Evolutionary conservation across 352 stramenopile species (phyloP).

Genomic region (Globisporangium paddicum): DNA sequence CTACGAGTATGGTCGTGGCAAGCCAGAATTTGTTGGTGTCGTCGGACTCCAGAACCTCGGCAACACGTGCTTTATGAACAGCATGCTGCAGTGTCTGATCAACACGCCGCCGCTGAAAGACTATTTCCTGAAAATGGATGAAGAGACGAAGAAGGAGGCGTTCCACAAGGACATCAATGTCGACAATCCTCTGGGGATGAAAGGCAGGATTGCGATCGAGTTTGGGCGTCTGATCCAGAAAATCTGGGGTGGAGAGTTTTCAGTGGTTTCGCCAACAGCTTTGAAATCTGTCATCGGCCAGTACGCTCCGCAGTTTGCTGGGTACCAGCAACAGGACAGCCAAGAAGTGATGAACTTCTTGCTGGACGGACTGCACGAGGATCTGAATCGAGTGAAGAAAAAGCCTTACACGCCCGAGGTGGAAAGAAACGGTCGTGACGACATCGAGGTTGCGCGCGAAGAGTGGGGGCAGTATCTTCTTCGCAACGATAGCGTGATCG

Average conservation of each 20-base stretch:
- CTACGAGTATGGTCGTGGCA: conserved; percentile 43
- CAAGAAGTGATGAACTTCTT: conserved; percentile 93
- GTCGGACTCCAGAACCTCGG: conserved; percentile 73
- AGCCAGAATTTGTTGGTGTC: conserved; percentile 51
- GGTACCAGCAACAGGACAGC: conserved; percentile 89
- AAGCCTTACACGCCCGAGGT: conserved; percentile 81
- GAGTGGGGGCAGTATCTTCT: conserved; percentile 85
- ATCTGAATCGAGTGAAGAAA: conserved; percentile 82
- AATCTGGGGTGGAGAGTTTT: conserved; percentile 92
- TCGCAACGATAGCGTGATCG: conserved; percentile 90
- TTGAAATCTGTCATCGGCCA: conserved; percentile 85
- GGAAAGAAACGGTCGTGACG: conserved; percentile 61
- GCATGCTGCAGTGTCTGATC: conserved; percentile 91
- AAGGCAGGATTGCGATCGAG: conserved; percentile 92
- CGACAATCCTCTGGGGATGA: conserved; percentile 93
- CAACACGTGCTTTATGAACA: conserved; percentile 88
- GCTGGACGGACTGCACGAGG: conserved; percentile 90
- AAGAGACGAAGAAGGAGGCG: conserved; percentile 27
- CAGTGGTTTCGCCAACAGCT: conserved; percentile 62
- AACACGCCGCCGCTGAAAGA: conserved; percentile 90
- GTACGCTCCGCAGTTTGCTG: conserved; percentile 86
- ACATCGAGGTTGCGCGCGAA: conserved; percentile 64
- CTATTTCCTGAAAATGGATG: conserved; percentile 89
- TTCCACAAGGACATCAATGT: conserved; percentile 91
- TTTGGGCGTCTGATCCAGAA: conserved; percentile 93